phyloP scores from a whole-genome alignment of 1,284 basidiomycete genomes.

The Sphagnurus paluster region DNA sequence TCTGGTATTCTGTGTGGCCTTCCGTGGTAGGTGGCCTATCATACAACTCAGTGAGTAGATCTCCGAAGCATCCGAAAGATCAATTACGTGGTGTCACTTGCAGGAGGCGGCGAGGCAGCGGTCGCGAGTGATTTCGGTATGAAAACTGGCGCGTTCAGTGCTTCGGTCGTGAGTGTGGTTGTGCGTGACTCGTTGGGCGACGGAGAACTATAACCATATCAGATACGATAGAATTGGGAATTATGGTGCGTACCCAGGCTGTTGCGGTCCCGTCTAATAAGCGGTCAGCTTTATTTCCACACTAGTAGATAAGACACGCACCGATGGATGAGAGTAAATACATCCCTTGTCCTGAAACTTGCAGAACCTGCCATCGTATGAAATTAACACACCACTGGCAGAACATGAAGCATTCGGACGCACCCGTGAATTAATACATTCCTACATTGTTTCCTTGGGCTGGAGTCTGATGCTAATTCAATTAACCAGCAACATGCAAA shows the following conservation, averaged over 20 bases:
- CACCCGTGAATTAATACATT: constrained; percentile 90
- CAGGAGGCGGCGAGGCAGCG: constrained; percentile 22
- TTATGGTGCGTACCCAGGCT: constrained; percentile 24
- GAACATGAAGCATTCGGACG: constrained; percentile 21
- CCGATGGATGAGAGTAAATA: constrained; percentile 78
- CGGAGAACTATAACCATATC: constrained; percentile 3
- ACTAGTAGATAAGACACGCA: constrained; percentile 34
- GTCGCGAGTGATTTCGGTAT: constrained; percentile 62
- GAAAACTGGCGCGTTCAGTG: constrained; percentile 82
- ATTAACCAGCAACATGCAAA: constrained; percentile 2
- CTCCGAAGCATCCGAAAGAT: constrained; percentile 1
- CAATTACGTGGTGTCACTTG: constrained; percentile 22
- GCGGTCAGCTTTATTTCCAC: neutral
- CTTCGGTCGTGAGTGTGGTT: constrained; percentile 35
- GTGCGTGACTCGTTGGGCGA: constrained; percentile 10
- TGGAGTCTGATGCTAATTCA: constrained; percentile 46
- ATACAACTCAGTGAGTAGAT: neutral
- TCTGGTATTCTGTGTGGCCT: constrained; percentile 19
- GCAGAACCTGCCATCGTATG: constrained; percentile 56
- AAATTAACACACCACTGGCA: constrained; percentile 6
- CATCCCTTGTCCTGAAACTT: constrained; percentile 87
- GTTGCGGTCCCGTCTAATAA: constrained; percentile 17
- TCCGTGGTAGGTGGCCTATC: constrained; percentile 17
- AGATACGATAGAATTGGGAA: neutral
- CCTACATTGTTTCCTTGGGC: constrained; percentile 74